Conservation (phyloP, 768 basidiomycete genomes). For the Clitopilus passeckerianus region DNA sequence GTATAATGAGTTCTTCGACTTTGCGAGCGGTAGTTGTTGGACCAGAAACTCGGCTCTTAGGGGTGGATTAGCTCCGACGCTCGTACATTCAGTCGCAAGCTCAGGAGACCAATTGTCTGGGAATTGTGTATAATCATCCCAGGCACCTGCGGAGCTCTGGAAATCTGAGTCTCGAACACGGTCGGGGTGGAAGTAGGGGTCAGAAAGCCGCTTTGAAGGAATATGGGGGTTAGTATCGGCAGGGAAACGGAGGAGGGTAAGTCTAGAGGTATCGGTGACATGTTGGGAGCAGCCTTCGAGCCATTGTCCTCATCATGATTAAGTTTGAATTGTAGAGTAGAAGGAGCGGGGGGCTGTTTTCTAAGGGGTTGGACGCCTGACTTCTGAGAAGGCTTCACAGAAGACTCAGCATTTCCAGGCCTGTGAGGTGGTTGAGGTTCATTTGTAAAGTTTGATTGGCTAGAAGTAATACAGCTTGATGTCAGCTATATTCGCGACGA, state of each 20-base stretch:
- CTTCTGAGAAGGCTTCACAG: background rate
- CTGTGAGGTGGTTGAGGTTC: too few relatives aligned
- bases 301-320: background rate
- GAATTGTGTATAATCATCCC: background rate
- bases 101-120: background rate
- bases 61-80: background rate
- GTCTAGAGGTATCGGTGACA: background rate
- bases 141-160: background rate
- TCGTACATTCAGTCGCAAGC: background rate
- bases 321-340: background rate
- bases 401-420: background rate
- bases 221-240: background rate
- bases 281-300: too few relatives aligned
- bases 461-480: too few relatives aligned
- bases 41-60: background rate
- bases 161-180: background rate
- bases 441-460: too few relatives aligned
- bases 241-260: background rate
- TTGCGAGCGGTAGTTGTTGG: conserved; percentile 20
- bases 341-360: background rate
- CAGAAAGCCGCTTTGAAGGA: background rate
- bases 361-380: background rate
- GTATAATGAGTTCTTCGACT: conserved; percentile 28
- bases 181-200: background rate
- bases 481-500: background rate